These are phyloP conservation scores for Tephrocybe sp. DNA, from an alignment of 768 basidiomycete genomes.

Conservation along the genomic window DNA sequence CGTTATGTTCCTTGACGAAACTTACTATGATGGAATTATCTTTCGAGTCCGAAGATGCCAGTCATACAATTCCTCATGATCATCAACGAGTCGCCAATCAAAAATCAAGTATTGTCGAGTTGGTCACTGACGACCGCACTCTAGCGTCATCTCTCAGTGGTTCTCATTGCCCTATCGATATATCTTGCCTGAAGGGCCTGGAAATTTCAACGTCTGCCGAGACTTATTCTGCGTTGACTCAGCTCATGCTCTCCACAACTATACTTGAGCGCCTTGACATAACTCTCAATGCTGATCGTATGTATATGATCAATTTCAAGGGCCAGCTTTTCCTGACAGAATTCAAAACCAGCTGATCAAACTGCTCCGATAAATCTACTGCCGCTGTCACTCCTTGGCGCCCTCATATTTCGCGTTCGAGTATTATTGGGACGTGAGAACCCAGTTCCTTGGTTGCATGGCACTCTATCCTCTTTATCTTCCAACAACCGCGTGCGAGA, in stretches of 20 bases:
- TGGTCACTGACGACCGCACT: background rate
- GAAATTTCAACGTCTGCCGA: background rate
- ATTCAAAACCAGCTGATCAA: conserved; percentile 16
- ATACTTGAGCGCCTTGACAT: conserved; percentile 10
- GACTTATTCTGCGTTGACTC: background rate
- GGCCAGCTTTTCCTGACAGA: conserved; percentile 18
- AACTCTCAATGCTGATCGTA: conserved; percentile 8
- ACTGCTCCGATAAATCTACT: conserved; percentile 9
- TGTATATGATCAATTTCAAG: background rate
- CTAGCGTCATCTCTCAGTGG: background rate
- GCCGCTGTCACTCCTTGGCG: conserved; percentile 12
- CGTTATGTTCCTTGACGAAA: background rate
- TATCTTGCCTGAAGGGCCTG: background rate
- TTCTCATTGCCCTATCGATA: background rate
- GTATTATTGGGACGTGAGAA: conserved; percentile 24
- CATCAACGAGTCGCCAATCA: background rate
- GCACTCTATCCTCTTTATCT: conserved; percentile 20
- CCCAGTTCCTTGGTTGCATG: conserved; percentile 24
- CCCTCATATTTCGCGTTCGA: conserved; percentile 19
- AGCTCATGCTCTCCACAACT: background rate
- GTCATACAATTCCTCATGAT: too few relatives aligned
- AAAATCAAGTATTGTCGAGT: background rate
- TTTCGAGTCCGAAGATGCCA: background rate
- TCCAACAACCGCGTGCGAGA: conserved; percentile 17
- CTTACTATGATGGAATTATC: background rate